Conservation (phyloP, 2,329 filamentous ascomycete species). For the Fusarium keratoplasticum region DNA sequence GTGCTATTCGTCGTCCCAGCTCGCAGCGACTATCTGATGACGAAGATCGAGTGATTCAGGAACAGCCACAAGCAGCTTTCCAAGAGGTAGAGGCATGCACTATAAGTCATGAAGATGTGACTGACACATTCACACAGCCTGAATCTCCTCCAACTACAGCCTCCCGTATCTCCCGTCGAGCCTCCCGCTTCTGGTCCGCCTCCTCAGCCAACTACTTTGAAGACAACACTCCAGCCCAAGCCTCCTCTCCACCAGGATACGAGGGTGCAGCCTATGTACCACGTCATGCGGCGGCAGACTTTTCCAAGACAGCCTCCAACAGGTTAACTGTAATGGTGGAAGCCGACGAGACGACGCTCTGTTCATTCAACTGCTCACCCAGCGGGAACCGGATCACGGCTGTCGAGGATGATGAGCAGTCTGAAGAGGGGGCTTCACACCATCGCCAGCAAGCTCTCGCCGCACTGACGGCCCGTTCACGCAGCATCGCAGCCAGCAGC, state of each 20-base stretch:
- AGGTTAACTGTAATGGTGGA: constrained; percentile 32
- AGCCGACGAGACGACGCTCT: constrained; percentile 39
- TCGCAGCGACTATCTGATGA: constrained; percentile 29
- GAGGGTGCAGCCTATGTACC: constrained; percentile 43
- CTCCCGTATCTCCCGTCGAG: constrained; percentile 30
- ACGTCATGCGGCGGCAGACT: constrained; percentile 47
- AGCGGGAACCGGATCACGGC: neutral
- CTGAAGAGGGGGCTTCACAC: constrained; percentile 19
- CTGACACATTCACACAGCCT: constrained; percentile 9
- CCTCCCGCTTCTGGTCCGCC: constrained; percentile 40
- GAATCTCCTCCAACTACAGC: neutral
- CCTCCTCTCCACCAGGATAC: constrained; percentile 14
- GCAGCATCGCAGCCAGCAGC: constrained; percentile 17
- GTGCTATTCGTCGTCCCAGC: constrained; percentile 7
- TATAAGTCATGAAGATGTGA: too few relatives aligned
- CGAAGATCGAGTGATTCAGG: constrained; percentile 10
- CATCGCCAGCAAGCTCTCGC: constrained; percentile 32
- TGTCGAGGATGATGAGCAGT: constrained; percentile 12
- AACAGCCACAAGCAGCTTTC: constrained; percentile 5
- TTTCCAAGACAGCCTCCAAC: constrained; percentile 39
- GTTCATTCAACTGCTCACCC: constrained; percentile 29
- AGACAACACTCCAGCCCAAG: constrained; percentile 2
- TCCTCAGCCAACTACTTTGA: constrained; percentile 37
- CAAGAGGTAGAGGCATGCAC: constrained; percentile 7
- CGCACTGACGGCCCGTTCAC: constrained; percentile 17